These are phyloP conservation scores for Russula abietina DNA, from an alignment of 768 basidiomycete genomes.

Conservation along the genomic window DNA sequence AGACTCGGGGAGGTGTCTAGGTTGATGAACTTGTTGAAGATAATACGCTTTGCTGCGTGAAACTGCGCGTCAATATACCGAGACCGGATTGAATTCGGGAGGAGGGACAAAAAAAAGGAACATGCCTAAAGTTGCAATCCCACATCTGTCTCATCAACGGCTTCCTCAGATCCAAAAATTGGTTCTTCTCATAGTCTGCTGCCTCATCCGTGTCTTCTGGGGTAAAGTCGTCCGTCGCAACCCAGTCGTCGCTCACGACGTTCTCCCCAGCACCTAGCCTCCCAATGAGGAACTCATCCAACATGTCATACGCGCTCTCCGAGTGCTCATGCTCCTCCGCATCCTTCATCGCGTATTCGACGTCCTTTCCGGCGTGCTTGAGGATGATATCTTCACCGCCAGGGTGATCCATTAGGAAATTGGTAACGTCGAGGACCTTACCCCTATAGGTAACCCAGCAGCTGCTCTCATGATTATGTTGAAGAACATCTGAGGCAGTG, in stretches of 20 bases:
- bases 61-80: constrained; percentile 3
- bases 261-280: constrained; percentile 68
- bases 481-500: constrained; percentile 65
- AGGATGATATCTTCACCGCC: constrained; percentile 92
- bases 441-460: constrained; percentile 81
- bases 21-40: constrained; percentile 93
- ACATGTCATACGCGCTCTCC: constrained; percentile 84
- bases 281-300: constrained; percentile 84
- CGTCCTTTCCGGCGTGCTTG: constrained; percentile 76
- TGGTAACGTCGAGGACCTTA: constrained; percentile 86
- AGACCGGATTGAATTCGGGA: background rate
- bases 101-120: constrained; percentile 8
- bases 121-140: constrained; percentile 75
- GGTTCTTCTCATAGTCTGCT: constrained; percentile 80
- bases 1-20: constrained; percentile 75
- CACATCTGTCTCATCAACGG: constrained; percentile 85
- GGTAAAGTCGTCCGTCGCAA: constrained; percentile 81
- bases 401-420: constrained; percentile 82
- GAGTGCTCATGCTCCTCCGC: constrained; percentile 80
- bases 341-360: constrained; percentile 78
- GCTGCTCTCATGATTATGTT: constrained; percentile 51
- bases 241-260: constrained; percentile 85
- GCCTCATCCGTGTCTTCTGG: constrained; percentile 82
- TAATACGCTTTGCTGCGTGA: constrained; percentile 82
- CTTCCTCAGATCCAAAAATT: constrained; percentile 85